Conservation (phyloP, 2,329 filamentous ascomycete genomes). For the Zymoseptoria brevis region DNA sequence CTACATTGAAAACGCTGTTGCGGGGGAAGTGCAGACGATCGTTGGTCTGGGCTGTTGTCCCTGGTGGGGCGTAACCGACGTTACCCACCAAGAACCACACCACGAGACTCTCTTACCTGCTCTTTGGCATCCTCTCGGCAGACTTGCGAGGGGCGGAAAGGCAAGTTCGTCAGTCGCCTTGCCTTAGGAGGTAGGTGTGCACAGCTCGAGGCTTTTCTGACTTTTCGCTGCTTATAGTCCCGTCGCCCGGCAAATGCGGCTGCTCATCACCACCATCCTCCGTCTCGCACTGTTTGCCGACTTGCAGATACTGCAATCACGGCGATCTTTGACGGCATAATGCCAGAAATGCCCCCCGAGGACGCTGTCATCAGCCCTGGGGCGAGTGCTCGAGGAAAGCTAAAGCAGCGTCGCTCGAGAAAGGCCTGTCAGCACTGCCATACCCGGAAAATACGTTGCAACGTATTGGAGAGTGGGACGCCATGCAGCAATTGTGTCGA, state of each 20-base stretch:
- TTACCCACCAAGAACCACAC: background rate
- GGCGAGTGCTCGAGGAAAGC: slow-evolving; percentile 1
- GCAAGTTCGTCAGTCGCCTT: background rate
- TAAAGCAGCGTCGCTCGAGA: slow-evolving; percentile 2
- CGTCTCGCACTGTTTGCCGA: background rate
- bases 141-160: background rate
- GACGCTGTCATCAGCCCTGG: slow-evolving; percentile 4
- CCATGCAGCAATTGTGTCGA: background rate
- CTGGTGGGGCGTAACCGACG: background rate
- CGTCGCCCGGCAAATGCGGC: background rate
- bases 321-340: background rate
- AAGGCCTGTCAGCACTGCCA: slow-evolving; percentile 1
- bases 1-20: background rate
- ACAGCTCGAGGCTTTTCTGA: background rate
- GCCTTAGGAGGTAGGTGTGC: background rate
- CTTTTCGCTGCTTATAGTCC: background rate
- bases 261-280: background rate
- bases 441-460: slow-evolving; percentile 1
- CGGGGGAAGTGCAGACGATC: background rate
- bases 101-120: background rate
- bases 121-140: background rate
- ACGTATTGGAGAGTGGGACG: slow-evolving; percentile 1
- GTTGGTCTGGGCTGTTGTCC: background rate
- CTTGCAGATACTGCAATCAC: background rate
- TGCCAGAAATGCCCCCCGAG: slow-evolving; percentile 1